Percentiles rank a stretch among this genome's conserved stretches.
These are phyloP conservation scores for Dittrichia graveolens DNA, from an alignment of 129 eudicot genomes.

Conservation along the genomic window DNA sequence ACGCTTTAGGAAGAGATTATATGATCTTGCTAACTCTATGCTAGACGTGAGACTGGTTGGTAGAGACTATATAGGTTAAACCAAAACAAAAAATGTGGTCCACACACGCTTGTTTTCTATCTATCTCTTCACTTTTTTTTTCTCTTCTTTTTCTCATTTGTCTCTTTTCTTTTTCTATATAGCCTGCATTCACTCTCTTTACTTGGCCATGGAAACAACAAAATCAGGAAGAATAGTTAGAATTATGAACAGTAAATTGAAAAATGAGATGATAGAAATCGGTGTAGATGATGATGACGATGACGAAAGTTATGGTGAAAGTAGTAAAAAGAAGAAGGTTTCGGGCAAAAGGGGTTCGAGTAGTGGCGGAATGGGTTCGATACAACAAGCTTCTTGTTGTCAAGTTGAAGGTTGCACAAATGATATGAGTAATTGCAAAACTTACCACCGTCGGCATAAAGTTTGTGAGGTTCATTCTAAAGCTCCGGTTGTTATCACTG, in stretches of 20 bases:
- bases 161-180: constrained; percentile 27
- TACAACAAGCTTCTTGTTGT: constrained; percentile 50
- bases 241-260: constrained; percentile 44
- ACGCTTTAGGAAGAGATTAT: constrained; percentile 21
- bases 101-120: constrained; percentile 44
- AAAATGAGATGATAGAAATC: constrained; percentile 39
- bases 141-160: constrained; percentile 10
- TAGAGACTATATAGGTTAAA: no score
- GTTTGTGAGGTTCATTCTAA: constrained; percentile 86
- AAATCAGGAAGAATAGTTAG: constrained; percentile 50
- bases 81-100: constrained; percentile 50
- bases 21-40: no score
- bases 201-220: constrained; percentile 47
- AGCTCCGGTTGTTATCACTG: constrained; percentile 60
- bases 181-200: constrained; percentile 26
- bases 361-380: constrained; percentile 38
- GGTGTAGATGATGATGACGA: constrained; percentile 50
- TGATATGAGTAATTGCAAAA: constrained; percentile 66
- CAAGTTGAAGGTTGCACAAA: constrained; percentile 72
- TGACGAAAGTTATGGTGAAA: constrained; percentile 56
- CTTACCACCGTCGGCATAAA: constrained; percentile 85
- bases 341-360: constrained; percentile 46
- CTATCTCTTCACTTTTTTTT: constrained; percentile 33
- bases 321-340: constrained; percentile 46
- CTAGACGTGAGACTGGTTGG: no score